Evolutionary conservation across 75 land plant species (phyloP), one percentile per base, ranked within the genome.

Genomic region (Larix kaempferi): DNA sequence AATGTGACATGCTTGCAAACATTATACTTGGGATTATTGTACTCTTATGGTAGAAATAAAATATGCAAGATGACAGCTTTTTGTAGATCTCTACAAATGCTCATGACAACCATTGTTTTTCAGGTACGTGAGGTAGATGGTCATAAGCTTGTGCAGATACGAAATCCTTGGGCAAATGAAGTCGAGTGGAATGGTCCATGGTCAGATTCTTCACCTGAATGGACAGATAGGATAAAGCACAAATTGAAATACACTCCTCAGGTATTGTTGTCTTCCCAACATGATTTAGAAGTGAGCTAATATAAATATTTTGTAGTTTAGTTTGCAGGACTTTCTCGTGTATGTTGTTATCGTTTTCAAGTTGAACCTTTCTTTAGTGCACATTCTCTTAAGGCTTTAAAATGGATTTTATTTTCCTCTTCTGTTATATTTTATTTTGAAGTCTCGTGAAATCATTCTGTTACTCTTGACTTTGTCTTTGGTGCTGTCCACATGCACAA

Each of bases 121-220:
- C 78, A 97, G 99, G 98, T 95, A 62, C 80, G 93, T 75, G 99
- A 98, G 80, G 96, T 98, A 19, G 99, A 98, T 86, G 96, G 99
- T 16, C 98, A 98, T 82, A 95, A 91, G 86, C 96, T 98, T 80
- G 90, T 98, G 67, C 99, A 98, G 78, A 91, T 98, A 78, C 87
- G 99, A 71, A 98, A 98, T 82, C 99, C 99, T 52, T 98, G 99
- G 99, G 99, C 99, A 3, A 98, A 93, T 85, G 99, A 98, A 75
- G 98, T 98, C 64, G 99, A 98, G 73, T 98, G 99, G 99, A 98
- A 98, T 84, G 99, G 99, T 7, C 99, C 99, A 25, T 98, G 99
- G 99, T 93, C 99, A 49, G 99, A 98, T 73, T 80, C 93, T 78
- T 98, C 99, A 17, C 81, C 92, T 54, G 98, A 98, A 71, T 98